Percentiles rank a stretch among this genome's conserved stretches.
phyloP scores from a whole-genome alignment of 306 rosid species.

The Urtica urens region DNA sequence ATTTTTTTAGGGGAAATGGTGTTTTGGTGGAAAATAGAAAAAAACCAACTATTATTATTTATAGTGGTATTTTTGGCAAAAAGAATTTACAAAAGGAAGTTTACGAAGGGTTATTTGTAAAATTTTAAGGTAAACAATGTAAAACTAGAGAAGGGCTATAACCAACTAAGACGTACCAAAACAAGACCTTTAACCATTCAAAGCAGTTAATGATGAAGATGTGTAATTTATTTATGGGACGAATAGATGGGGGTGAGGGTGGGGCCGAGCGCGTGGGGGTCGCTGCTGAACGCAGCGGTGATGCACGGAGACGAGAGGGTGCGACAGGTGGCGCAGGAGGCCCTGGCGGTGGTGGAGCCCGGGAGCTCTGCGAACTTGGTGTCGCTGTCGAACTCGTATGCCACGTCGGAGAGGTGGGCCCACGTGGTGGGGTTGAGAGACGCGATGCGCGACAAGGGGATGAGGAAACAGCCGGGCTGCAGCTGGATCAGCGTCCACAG shows the following conservation, averaged over 20 bases:
- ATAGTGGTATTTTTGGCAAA: too few species aligned
- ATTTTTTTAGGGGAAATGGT: too few species aligned
- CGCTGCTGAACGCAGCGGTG: conserved; percentile 51
- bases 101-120: too few species aligned
- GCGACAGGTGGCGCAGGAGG: conserved; percentile 46
- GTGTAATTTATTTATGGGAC: too few species aligned
- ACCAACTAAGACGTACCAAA: too few species aligned
- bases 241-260: conserved; percentile 45
- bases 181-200: too few species aligned
- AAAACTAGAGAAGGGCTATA: too few species aligned
- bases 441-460: conserved; percentile 59
- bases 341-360: conserved; percentile 56
- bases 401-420: conserved; percentile 60
- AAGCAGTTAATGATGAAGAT: too few species aligned
- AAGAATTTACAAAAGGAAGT: too few species aligned
- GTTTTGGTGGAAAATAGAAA: too few species aligned
- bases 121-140: too few species aligned
- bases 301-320: conserved; percentile 45
- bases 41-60: too few species aligned
- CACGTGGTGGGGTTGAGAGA: conserved; percentile 54
- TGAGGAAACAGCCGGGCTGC: conserved; percentile 65
- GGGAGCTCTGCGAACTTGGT: conserved; percentile 63
- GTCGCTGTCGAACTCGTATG: conserved; percentile 57
- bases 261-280: conserved; percentile 72
- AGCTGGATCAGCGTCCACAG: conserved; percentile 61